Evolutionary conservation across 306 rosid species (phyloP).

Genomic region (Biancaea sappan): DNA sequence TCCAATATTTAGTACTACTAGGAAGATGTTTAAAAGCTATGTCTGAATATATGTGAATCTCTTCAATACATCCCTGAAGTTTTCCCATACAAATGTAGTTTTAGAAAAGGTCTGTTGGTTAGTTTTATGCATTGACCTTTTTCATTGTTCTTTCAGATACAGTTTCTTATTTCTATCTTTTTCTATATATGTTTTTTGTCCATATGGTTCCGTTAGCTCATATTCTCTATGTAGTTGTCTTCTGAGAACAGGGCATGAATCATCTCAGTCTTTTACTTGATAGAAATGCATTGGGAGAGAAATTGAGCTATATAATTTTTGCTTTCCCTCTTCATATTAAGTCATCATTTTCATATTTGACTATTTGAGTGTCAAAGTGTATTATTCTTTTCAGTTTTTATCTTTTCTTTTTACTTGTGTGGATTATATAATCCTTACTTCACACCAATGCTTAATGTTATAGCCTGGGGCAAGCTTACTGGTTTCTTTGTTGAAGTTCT

Average conservation of each 20-base stretch:
- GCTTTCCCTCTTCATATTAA: not conserved
- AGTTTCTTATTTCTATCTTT: not conserved
- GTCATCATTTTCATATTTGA: constrained; percentile 19
- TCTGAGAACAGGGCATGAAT: not conserved
- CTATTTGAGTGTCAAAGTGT: constrained; percentile 18
- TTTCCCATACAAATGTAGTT: not conserved
- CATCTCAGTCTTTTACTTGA: not conserved
- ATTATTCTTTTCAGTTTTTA: not conserved
- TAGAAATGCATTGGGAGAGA: not conserved
- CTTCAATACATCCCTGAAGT: not conserved
- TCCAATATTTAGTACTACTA: not conserved
- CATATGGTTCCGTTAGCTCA: not conserved
- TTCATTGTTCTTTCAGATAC: not conserved
- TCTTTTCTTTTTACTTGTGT: not conserved
- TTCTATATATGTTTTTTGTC: not conserved
- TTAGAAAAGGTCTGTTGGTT: not conserved
- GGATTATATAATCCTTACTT: not conserved
- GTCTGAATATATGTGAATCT: not conserved
- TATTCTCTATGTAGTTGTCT: not conserved
- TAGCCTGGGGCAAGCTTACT: not conserved
- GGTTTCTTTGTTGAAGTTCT: constrained; percentile 24
- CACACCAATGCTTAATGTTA: constrained; percentile 1
- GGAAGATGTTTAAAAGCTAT: not conserved
- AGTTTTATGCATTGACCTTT: not conserved
- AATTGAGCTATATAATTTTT: not conserved